A percentile compares a stretch with the other conserved stretches of the same genome.
Conservation (phyloP, 192 early-diverging fungal species). For the Coemansia sp. region DNA sequence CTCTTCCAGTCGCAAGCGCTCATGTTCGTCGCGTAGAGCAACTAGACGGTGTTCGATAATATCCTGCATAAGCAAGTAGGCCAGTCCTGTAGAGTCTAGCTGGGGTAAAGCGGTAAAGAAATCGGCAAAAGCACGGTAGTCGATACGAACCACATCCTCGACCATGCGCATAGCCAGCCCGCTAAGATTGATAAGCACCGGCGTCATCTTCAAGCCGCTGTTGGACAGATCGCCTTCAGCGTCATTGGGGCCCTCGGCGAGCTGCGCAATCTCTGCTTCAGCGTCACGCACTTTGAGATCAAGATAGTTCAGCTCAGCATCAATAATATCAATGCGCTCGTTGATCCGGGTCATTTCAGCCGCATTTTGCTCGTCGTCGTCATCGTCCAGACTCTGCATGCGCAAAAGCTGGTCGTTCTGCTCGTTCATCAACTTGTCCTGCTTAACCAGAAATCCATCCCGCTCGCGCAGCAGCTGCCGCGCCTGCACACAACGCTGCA, state of each 20-base stretch:
- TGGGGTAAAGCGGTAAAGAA: slow-evolving; percentile 28
- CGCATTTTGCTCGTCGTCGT: slow-evolving; percentile 12
- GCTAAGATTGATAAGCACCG: slow-evolving; percentile 44
- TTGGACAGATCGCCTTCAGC: slow-evolving; percentile 6
- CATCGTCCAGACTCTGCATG: slow-evolving; percentile 20
- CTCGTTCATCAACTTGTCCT: slow-evolving; percentile 51
- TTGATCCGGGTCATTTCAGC: slow-evolving; percentile 20
- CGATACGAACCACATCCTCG: slow-evolving; percentile 51
- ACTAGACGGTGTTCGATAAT: slow-evolving; percentile 44
- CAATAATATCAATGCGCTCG: slow-evolving; percentile 48
- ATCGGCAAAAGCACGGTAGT: slow-evolving; percentile 41
- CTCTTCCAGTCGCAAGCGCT: slow-evolving; percentile 29
- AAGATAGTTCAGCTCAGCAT: slow-evolving; percentile 49
- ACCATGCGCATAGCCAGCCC: slow-evolving; percentile 56
- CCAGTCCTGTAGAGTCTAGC: slow-evolving; percentile 32
- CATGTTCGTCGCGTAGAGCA: slow-evolving; percentile 31
- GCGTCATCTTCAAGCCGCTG: slow-evolving; percentile 21
- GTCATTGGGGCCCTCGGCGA: slow-evolving; percentile 21
- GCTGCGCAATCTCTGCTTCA: slow-evolving; percentile 47
- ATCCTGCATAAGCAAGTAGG: slow-evolving; percentile 46
- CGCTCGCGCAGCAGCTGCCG: slow-evolving; percentile 48
- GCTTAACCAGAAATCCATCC: slow-evolving; percentile 32
- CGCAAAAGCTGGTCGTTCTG: slow-evolving; percentile 37
- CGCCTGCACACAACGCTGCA: slow-evolving; percentile 46
- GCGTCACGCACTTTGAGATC: slow-evolving; percentile 52